Evolutionary conservation across 176 grass and related monocot species (phyloP).

Genomic region (Eleusine indica): DNA sequence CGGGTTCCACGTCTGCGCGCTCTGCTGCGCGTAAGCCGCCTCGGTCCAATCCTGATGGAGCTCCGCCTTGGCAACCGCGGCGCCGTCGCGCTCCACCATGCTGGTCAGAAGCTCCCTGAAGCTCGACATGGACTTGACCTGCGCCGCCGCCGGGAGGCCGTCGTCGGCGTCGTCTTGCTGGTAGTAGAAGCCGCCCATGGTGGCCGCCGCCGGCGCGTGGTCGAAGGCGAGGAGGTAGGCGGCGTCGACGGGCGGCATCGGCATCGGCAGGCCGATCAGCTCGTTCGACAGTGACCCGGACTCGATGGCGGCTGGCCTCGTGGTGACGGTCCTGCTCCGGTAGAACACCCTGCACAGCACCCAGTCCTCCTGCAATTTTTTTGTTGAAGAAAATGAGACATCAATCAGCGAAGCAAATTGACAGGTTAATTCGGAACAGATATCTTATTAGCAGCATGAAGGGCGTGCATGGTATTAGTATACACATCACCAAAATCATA

Average conservation of each 20-base stretch:
- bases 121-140: not conserved
- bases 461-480: not conserved
- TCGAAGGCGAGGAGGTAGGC: constrained; percentile 24
- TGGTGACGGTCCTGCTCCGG: constrained; percentile 31
- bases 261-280: not conserved
- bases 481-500: not conserved
- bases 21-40: constrained; percentile 10
- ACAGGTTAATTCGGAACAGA: not conserved
- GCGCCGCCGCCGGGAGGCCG: not conserved
- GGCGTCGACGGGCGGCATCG: not conserved
- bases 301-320: constrained; percentile 4
- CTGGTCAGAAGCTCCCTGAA: constrained; percentile 36
- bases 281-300: constrained; percentile 12
- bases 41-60: constrained; percentile 29
- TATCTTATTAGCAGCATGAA: not conserved
- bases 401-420: not conserved
- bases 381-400: not conserved
- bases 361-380: constrained; percentile 61
- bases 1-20: constrained; percentile 29
- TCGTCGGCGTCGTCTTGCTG: constrained; percentile 1
- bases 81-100: constrained; percentile 21
- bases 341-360: constrained; percentile 67
- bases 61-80: not conserved
- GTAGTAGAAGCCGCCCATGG: not conserved
- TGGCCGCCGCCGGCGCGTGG: not conserved